Evolutionary conservation across 306 rosid species (phyloP).

Genomic region (Acmispon strigosus): DNA sequence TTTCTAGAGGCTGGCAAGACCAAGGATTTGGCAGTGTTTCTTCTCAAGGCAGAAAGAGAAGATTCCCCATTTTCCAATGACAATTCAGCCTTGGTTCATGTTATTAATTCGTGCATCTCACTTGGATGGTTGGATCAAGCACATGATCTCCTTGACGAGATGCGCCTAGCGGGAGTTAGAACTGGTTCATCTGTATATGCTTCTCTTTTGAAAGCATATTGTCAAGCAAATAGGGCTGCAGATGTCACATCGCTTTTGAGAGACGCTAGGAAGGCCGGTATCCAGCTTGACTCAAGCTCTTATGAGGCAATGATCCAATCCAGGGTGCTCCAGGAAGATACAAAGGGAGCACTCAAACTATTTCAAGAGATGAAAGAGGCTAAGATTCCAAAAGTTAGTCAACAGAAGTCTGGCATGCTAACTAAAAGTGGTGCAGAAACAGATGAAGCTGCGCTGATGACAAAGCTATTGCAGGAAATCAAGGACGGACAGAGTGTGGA

Average conservation of each 20-base stretch:
- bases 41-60: conserved; percentile 60
- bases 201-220: conserved; percentile 77
- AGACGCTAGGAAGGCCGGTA: conserved; percentile 80
- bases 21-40: conserved; percentile 74
- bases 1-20: conserved; percentile 71
- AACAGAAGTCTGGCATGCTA: conserved; percentile 36
- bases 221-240: conserved; percentile 51
- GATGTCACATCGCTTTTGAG: conserved; percentile 61
- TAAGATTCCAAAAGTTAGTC: conserved; percentile 54
- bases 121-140: conserved; percentile 91
- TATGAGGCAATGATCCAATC: conserved; percentile 72
- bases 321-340: conserved; percentile 64
- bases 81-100: conserved; percentile 66
- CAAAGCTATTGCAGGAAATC: conserved; percentile 71
- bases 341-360: conserved; percentile 65
- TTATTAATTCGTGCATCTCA: conserved; percentile 66
- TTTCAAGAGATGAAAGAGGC: conserved; percentile 77
- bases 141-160: conserved; percentile 88
- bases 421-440: conserved; percentile 35
- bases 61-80: conserved; percentile 69
- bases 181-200: conserved; percentile 55
- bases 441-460: conserved; percentile 50
- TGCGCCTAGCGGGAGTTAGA: conserved; percentile 71
- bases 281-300: conserved; percentile 73
- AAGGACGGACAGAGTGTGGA: conserved; percentile 67